Evolutionary conservation across 176 grass and related monocot species (phyloP).

Genomic region (Otatea glauca): DNA sequence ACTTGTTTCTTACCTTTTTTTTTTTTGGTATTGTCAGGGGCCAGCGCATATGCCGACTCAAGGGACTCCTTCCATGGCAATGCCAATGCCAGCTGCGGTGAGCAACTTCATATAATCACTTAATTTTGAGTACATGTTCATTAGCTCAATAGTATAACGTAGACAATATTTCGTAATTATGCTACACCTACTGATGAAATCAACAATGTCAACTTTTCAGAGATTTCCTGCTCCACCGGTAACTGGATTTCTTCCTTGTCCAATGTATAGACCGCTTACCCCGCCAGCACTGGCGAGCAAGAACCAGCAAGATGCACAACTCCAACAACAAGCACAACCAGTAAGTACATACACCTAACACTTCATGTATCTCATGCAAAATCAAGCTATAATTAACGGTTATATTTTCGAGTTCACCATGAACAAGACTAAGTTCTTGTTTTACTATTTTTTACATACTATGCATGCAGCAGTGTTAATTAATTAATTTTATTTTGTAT

Average conservation of each 20-base stretch:
- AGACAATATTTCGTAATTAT: neutral
- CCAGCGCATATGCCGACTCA: slow-evolving; percentile 48
- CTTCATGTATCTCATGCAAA: neutral
- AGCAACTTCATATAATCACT: neutral
- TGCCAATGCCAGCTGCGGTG: slow-evolving; percentile 63
- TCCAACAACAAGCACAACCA: slow-evolving; percentile 56
- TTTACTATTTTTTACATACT: neutral
- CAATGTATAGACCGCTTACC: slow-evolving; percentile 46
- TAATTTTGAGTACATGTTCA: neutral
- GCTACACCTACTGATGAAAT: neutral
- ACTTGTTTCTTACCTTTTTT: neutral
- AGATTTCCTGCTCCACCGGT: slow-evolving; percentile 59
- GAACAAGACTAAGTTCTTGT: neutral
- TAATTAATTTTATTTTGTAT: neutral
- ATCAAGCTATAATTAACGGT: neutral
- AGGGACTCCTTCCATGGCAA: slow-evolving; percentile 65
- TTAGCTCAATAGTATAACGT: neutral
- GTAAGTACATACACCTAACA: slow-evolving; percentile 39
- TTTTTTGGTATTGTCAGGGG: slow-evolving; percentile 27
- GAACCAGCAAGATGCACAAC: slow-evolving; percentile 44
- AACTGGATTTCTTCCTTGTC: slow-evolving; percentile 47
- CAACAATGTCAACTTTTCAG: slow-evolving; percentile 43
- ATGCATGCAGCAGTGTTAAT: neutral
- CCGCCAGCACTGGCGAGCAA: slow-evolving; percentile 33
- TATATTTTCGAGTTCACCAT: neutral